Conservation (phyloP, 1,284 basidiomycete genomes). For the Cutaneotrichosporon daszewskae region DNA sequence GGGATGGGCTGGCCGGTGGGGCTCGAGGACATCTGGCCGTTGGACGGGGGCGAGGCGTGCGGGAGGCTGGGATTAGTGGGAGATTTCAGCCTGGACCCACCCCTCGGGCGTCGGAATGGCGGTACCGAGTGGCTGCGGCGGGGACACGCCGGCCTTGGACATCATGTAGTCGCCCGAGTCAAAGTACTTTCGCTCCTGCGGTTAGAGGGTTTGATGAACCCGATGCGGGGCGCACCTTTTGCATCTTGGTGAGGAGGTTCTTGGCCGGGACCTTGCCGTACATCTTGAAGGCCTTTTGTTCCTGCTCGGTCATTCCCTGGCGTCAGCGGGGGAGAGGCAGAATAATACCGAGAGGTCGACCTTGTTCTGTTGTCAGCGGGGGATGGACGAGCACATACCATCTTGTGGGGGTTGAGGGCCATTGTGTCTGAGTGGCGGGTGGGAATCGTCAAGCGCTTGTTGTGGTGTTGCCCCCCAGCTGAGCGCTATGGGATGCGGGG, state of each 20-base stretch:
- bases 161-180: constrained; percentile 96
- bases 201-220: background rate
- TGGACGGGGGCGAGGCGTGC: constrained; percentile 43
- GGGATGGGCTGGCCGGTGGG: constrained; percentile 25
- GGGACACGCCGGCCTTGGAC: constrained; percentile 83
- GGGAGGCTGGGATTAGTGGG: constrained; percentile 32
- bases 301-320: constrained; percentile 80
- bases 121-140: constrained; percentile 81
- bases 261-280: constrained; percentile 93
- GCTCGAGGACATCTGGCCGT: constrained; percentile 38
- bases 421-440: constrained; percentile 20
- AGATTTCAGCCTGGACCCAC: constrained; percentile 52
- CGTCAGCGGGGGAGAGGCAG: background rate
- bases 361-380: constrained; percentile 41
- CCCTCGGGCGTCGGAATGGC: constrained; percentile 93
- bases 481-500: no score
- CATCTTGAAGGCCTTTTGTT: constrained; percentile 87
- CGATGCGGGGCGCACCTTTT: constrained; percentile 61
- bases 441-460: background rate
- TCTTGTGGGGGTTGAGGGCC: constrained; percentile 40
- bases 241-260: constrained; percentile 87
- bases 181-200: constrained; percentile 92
- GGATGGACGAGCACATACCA: constrained; percentile 14
- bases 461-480: background rate
- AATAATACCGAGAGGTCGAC: constrained; percentile 43